Evolutionary conservation across 805 yeast species (phyloP).

Genomic region (Lachancea quebecensis): DNA sequence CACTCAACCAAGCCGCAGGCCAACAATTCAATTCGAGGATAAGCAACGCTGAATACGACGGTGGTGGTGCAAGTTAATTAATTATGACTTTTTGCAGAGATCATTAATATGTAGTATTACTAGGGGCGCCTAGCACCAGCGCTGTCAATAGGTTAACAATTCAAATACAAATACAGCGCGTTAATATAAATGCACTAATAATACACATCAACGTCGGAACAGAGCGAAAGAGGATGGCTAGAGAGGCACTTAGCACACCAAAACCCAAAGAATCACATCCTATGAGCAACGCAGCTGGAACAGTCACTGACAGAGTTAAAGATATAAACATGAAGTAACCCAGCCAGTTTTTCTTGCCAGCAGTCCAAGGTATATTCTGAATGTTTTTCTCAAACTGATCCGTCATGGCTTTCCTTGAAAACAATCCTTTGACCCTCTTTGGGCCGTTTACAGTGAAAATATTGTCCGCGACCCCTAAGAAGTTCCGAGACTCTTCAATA

Average conservation of each 20-base stretch:
- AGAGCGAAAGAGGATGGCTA: too few species aligned
- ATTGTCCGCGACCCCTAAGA: constrained; percentile 16
- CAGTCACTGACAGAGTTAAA: not conserved
- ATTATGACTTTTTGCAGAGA: too few species aligned
- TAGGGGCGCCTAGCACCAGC: too few species aligned
- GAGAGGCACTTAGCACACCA: not conserved
- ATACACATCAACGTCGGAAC: too few species aligned
- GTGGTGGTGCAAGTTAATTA: not conserved
- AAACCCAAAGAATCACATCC: not conserved
- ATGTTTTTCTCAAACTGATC: constrained; percentile 33
- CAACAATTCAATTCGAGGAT: not conserved
- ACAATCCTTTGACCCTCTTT: constrained; percentile 26
- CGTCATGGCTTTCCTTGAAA: constrained; percentile 37
- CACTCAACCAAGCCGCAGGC: not conserved
- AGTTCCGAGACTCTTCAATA: constrained; percentile 35
- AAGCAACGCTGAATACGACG: not conserved
- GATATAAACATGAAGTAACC: constrained; percentile 10
- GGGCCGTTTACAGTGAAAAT: constrained; percentile 28
- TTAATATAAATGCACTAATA: too few species aligned
- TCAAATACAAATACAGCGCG: too few species aligned
- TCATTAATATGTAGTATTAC: constrained; percentile 1
- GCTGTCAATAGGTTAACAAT: too few species aligned
- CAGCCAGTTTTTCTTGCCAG: not conserved
- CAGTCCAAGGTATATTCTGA: constrained; percentile 21
- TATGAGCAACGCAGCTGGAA: not conserved